Evolutionary conservation across 2,329 filamentous ascomycete genomes (phyloP).

Genomic region (Myriosclerotinia scirpicola): DNA sequence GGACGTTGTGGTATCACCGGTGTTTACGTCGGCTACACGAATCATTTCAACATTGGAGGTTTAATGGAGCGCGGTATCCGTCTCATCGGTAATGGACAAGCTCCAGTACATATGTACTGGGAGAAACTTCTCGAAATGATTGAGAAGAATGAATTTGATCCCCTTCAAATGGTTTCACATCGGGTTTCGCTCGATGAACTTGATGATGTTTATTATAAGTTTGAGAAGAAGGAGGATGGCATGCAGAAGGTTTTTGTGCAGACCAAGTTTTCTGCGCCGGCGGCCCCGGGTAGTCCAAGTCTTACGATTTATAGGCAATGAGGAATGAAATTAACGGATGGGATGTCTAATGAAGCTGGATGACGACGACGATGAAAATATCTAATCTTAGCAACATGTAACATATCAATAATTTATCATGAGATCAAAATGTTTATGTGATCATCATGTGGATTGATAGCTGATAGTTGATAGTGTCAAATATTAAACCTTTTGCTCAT

Average conservation of each 20-base stretch:
- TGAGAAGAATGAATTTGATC: slow-evolving; percentile 67
- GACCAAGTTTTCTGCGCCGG: slow-evolving; percentile 56
- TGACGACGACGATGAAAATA: neutral
- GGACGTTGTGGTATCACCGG: slow-evolving; percentile 78
- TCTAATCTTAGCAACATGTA: neutral
- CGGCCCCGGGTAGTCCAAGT: slow-evolving; percentile 50
- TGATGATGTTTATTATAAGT: slow-evolving; percentile 61
- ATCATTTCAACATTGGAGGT: slow-evolving; percentile 49
- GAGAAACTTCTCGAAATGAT: slow-evolving; percentile 69
- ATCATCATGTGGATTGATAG: neutral
- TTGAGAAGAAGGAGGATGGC: slow-evolving; percentile 59
- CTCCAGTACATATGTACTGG: slow-evolving; percentile 83
- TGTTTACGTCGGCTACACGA: slow-evolving; percentile 57
- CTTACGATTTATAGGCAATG: slow-evolving; percentile 12
- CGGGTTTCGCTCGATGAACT: slow-evolving; percentile 73
- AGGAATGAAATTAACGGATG: neutral
- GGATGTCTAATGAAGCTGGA: neutral
- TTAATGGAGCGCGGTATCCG: slow-evolving; percentile 86
- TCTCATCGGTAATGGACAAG: slow-evolving; percentile 66
- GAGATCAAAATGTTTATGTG: no score
- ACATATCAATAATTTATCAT: neutral
- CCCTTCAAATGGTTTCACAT: slow-evolving; percentile 77
- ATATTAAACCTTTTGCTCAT: neutral
- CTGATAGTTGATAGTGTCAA: neutral
- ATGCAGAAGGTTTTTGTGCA: slow-evolving; percentile 79